These are phyloP conservation scores for Aspergillus sp. DNA, from an alignment of 2,329 filamentous ascomycete species.

Conservation along the genomic window DNA sequence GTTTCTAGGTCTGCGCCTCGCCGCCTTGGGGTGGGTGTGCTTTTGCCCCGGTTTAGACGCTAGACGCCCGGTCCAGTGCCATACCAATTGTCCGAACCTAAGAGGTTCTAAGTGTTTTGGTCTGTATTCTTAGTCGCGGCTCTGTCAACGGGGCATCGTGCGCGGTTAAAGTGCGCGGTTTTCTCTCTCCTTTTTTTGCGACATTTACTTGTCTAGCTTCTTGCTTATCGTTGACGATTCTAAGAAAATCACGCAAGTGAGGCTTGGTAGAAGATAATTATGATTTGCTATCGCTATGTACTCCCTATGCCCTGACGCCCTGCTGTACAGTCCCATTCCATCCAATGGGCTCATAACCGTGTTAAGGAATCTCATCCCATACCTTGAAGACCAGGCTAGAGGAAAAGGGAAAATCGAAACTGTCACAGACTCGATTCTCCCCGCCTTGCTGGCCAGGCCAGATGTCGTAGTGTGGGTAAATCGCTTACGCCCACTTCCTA, in stretches of 20 bases:
- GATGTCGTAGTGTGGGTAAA: slow-evolving; percentile 17
- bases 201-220: neutral
- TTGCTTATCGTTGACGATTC: no score
- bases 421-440: slow-evolving; percentile 6
- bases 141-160: neutral
- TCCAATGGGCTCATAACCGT: neutral
- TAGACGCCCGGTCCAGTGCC: neutral
- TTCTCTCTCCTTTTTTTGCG: neutral
- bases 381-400: slow-evolving; percentile 8
- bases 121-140: neutral
- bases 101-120: neutral
- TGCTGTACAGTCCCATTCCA: slow-evolving; percentile 18
- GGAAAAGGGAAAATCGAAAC: neutral
- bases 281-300: slow-evolving; percentile 13
- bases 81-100: neutral
- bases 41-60: neutral
- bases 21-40: neutral
- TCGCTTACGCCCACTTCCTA: slow-evolving; percentile 19
- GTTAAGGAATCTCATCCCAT: slow-evolving; percentile 11
- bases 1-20: neutral
- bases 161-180: neutral
- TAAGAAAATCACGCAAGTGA: neutral
- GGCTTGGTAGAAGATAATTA: neutral
- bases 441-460: slow-evolving; percentile 9
- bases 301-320: slow-evolving; percentile 12